Evolutionary conservation across 371 early-diverging fungal species (phyloP).

Genomic region (Rhizopus arrhizus): DNA sequence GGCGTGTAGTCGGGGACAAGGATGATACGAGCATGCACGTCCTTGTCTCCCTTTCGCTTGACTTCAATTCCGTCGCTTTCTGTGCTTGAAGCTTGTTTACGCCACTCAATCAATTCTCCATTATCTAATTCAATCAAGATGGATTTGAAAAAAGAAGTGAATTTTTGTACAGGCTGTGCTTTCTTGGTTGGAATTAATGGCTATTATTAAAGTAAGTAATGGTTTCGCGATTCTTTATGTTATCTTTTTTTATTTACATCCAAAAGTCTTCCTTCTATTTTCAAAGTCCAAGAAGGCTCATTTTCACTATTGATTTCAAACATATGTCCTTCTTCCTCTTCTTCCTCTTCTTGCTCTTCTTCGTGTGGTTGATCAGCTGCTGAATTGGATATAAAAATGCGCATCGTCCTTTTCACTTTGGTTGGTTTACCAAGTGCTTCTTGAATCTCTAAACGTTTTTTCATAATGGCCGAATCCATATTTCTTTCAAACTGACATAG

Average conservation of each 20-base stretch:
- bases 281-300: conserved; percentile 90
- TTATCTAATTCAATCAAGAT: conserved; percentile 84
- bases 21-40: conserved; percentile 78
- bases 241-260: conserved; percentile 49
- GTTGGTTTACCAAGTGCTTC: conserved; percentile 77
- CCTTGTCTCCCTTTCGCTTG: conserved; percentile 83
- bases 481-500: conserved; percentile 84
- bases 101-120: conserved; percentile 80
- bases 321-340: conserved; percentile 42
- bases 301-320: conserved; percentile 55
- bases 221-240: neutral
- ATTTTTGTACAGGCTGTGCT: conserved; percentile 74
- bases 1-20: conserved; percentile 78
- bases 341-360: conserved; percentile 38
- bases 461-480: conserved; percentile 84
- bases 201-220: conserved; percentile 16
- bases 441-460: conserved; percentile 87
- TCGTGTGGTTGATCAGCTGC: conserved; percentile 73
- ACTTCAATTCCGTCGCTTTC: conserved; percentile 93
- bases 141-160: conserved; percentile 81
- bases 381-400: conserved; percentile 89
- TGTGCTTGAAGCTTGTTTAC: conserved; percentile 51
- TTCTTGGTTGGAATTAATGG: conserved; percentile 61
- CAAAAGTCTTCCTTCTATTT: conserved; percentile 87
- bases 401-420: conserved; percentile 75